These are phyloP conservation scores for bread wheat (Triticum aestivum) DNA, from an alignment of 176 grass and related monocot species.

Conservation along the genomic window IWGSC_CS_RefSeq_v2.1 NC_057805.1:390545873-390546372, in stretches of 20 bases:
- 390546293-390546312: background rate
- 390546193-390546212: background rate
- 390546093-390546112: background rate
- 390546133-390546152: background rate
- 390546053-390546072: constrained; percentile 2
- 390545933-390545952: too few species aligned
- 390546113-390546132: background rate
- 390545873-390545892: too few species aligned
- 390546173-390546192: background rate
- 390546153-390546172: background rate
- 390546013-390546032: background rate
- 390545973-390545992: too few species aligned
- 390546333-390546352: constrained; percentile 35
- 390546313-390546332: background rate
- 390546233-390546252: constrained; percentile 9
- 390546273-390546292: background rate
- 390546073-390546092: background rate
- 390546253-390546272: background rate
- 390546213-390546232: background rate
- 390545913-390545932: too few species aligned
- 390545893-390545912: too few species aligned
- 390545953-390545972: too few species aligned
- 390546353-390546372: constrained; percentile 22
- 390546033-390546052: background rate
- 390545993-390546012: too few species aligned